Percentiles rank a stretch among this genome's conserved stretches.
phyloP scores from a whole-genome alignment of 2,329 filamentous ascomycete genomes.

The Ophiosphaerella korrae region DNA sequence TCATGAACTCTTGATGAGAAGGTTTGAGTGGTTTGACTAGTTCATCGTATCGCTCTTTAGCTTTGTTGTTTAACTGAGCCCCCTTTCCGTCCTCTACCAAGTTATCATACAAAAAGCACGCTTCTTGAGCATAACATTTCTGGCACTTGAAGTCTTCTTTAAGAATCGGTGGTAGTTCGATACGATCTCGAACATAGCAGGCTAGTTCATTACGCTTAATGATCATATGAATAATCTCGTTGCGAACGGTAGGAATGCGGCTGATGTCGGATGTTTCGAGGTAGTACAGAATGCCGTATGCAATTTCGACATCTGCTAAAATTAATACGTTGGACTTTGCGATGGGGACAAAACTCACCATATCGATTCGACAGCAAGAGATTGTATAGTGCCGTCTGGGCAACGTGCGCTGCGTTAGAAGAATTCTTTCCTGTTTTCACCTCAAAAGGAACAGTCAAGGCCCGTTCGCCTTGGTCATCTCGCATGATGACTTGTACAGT shows the following conservation, averaged over 20 bases:
- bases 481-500: constrained; percentile 87
- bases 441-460: constrained; percentile 88
- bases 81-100: constrained; percentile 82
- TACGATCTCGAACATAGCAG: constrained; percentile 79
- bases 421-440: constrained; percentile 89
- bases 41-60: constrained; percentile 82
- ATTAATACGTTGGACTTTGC: constrained; percentile 13
- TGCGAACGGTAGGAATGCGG: constrained; percentile 81
- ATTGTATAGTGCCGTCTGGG: constrained; percentile 94
- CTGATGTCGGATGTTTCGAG: constrained; percentile 87
- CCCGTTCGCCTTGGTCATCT: constrained; percentile 68
- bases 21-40: constrained; percentile 77
- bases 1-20: constrained; percentile 80
- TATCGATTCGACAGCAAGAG: constrained; percentile 91
- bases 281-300: constrained; percentile 92
- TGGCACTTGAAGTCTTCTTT: constrained; percentile 81
- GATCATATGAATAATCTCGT: constrained; percentile 94
- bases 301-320: constrained; percentile 76
- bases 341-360: constrained; percentile 49
- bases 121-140: constrained; percentile 85
- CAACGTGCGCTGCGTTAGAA: constrained; percentile 80
- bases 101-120: constrained; percentile 94
- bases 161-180: constrained; percentile 84
- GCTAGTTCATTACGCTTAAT: constrained; percentile 92
- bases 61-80: constrained; percentile 78